Evolutionary conservation across 129 eudicot genomes (phyloP), one percentile per base, ranked within the genome.

Genomic region (Artemisia argyi): DNA sequence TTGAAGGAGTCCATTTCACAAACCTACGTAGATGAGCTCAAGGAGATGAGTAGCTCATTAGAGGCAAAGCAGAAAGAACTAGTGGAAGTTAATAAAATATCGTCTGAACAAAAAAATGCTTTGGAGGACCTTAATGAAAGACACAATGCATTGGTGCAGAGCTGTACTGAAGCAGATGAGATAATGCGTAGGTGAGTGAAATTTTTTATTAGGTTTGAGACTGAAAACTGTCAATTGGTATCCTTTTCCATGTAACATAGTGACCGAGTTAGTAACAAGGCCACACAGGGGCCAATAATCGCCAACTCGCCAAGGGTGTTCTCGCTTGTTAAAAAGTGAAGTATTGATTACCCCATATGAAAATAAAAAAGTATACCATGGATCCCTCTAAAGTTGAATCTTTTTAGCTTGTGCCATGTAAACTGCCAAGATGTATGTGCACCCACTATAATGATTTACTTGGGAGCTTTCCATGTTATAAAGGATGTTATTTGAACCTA

Each of bases 81-180:
- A 62, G 70, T 44, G 7, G 93, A 90, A 74, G 72, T 77, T 51
- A 79, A 77, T 77, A 85, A 69, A 79, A 67, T 83, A 71, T 78
- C 78, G 6, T 83, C 96, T 76, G 98, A 90, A 64, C 96, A 90
- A 72, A 94, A 90, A 62, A 81, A 88, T 84, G 85, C 82, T 64
- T 73, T 87, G 65, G 98, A 86, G 72, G 97, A 90, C 84, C 97
- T 94, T 65, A 86, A 88, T 66, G 89, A 87, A 83, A 81, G 96
- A 78, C 93, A 90, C 71, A 42, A 78, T 82, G 91, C 98, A 72
- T 83, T 93, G 61, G 22, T 77, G 69, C 98, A 94, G 88, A 85
- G 96, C 16, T 87, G 88, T 76, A 67, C 81, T 8, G 98, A 94
- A 76, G 93, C 97, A 54, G 78, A 94, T 74, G 97, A 94, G 82